phyloP scores from a whole-genome alignment of 2,329 filamentous ascomycete genomes.

The Aspergillus ibericus region DNA sequence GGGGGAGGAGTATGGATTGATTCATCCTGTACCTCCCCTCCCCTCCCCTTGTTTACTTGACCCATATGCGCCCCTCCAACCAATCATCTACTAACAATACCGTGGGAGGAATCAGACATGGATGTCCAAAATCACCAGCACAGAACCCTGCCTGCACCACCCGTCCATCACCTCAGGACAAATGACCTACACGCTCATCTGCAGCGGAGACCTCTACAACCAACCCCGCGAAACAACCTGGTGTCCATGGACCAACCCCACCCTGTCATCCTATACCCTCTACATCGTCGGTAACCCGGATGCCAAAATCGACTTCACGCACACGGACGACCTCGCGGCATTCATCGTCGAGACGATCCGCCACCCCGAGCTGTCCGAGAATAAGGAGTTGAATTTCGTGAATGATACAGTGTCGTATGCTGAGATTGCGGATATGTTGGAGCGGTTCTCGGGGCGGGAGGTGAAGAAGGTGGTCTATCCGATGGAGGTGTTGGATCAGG shows the following conservation, averaged over 20 bases:
- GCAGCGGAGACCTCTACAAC: constrained; percentile 35
- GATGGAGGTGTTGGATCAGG: constrained; percentile 20
- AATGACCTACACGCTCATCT: constrained; percentile 33
- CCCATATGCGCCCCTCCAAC: too few relatives aligned
- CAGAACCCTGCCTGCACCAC: constrained; percentile 13
- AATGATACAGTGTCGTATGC: constrained; percentile 26
- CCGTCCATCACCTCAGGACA: constrained; percentile 22
- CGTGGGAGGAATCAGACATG: constrained; percentile 13
- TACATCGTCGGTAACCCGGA: constrained; percentile 26
- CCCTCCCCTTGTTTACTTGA: too few relatives aligned
- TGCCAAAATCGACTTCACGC: constrained; percentile 25
- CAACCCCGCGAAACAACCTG: constrained; percentile 26
- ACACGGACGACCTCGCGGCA: constrained; percentile 26
- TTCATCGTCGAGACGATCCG: constrained; percentile 27
- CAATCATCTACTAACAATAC: too few relatives aligned
- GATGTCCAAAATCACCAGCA: constrained; percentile 12
- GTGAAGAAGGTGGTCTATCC: constrained; percentile 15
- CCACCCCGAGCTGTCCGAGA: constrained; percentile 24
- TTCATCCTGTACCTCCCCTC: constrained; percentile 19
- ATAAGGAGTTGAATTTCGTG: constrained; percentile 23
- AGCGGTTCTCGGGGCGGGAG: constrained; percentile 19
- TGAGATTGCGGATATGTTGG: constrained; percentile 22
- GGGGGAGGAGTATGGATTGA: constrained; percentile 18
- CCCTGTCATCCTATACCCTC: constrained; percentile 19
- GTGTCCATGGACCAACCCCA: constrained; percentile 28